Conservation (phyloP, 768 basidiomycete genomes). For the Hericium erinaceus region DNA sequence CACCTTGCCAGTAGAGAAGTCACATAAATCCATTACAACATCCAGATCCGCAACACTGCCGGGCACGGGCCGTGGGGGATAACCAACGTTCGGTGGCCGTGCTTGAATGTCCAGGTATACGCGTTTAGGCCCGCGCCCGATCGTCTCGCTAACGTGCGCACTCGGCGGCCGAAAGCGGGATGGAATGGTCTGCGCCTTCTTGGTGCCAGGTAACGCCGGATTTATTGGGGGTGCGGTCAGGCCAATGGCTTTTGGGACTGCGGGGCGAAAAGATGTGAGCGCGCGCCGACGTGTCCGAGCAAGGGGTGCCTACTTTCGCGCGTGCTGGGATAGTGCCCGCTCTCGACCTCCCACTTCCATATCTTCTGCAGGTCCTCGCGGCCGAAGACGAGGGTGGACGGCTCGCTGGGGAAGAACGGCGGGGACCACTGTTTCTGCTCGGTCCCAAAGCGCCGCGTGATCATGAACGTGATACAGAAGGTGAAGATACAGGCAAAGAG, state of each 20-base stretch:
- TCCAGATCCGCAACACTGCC: constrained; percentile 88
- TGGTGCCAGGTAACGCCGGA: constrained; percentile 62
- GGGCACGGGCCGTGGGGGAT: constrained; percentile 79
- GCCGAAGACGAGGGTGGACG: constrained; percentile 65
- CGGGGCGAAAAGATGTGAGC: constrained; percentile 5
- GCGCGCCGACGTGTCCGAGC: constrained; percentile 2
- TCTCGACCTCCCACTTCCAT: constrained; percentile 92
- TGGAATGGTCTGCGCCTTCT: constrained; percentile 35
- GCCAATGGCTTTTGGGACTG: constrained; percentile 67
- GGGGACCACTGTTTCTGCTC: constrained; percentile 53
- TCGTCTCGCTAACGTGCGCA: constrained; percentile 44
- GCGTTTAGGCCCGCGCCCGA: constrained; percentile 70
- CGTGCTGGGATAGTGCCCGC: constrained; percentile 89
- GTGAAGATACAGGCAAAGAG: constrained; percentile 36
- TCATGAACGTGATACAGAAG: constrained; percentile 48
- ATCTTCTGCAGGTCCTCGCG: constrained; percentile 79
- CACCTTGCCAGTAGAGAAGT: constrained; percentile 77
- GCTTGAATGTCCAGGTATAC: constrained; percentile 66
- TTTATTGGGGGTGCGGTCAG: constrained; percentile 50
- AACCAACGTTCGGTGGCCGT: constrained; percentile 56
- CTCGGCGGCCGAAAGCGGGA: constrained; percentile 38
- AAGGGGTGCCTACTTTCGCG: constrained; percentile 50
- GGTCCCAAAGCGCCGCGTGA: constrained; percentile 52
- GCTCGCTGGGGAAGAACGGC: constrained; percentile 42
- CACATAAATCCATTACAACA: constrained; percentile 85